phyloP scores from a whole-genome alignment of 2,329 filamentous ascomycete species.

The Geosmithia morbida region DNA sequence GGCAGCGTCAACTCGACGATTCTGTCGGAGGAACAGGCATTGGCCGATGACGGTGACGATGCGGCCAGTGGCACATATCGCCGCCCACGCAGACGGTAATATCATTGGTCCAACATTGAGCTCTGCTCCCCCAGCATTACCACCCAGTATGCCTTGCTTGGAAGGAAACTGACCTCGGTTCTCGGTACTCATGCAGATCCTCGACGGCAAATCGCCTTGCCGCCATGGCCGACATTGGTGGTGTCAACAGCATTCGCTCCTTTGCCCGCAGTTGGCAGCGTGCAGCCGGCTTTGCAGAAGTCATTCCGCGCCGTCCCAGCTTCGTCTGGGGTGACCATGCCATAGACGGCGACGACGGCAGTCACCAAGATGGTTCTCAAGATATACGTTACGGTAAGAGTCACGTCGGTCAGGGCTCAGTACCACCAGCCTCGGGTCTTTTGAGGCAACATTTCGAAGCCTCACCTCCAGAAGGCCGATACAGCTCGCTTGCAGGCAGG shows the following conservation, averaged over 20 bases:
- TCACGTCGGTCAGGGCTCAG: constrained; percentile 20
- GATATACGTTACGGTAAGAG: constrained; percentile 24
- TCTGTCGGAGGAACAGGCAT: constrained; percentile 28
- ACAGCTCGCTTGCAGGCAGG: not conserved
- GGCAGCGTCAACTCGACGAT: constrained; percentile 27
- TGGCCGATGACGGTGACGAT: constrained; percentile 25
- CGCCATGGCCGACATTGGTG: constrained; percentile 58
- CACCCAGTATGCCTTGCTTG: not conserved
- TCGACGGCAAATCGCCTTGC: constrained; percentile 43
- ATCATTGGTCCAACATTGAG: not conserved
- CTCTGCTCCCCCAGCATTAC: not conserved
- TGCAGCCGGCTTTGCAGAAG: constrained; percentile 76
- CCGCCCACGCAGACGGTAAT: constrained; percentile 15
- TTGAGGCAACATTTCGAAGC: constrained; percentile 37
- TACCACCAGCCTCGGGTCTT: constrained; percentile 24
- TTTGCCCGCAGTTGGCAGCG: constrained; percentile 89
- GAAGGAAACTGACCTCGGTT: not conserved
- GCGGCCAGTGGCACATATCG: constrained; percentile 8
- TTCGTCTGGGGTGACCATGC: constrained; percentile 45
- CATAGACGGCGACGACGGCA: constrained; percentile 6
- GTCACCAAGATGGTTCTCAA: constrained; percentile 12
- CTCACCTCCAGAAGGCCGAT: constrained; percentile 9
- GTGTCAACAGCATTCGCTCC: constrained; percentile 86
- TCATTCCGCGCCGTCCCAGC: constrained; percentile 64
- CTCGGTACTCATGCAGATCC: constrained; percentile 23